Conservation (phyloP, 805 yeast genomes). For the Saturnispora besseyi region DNA sequence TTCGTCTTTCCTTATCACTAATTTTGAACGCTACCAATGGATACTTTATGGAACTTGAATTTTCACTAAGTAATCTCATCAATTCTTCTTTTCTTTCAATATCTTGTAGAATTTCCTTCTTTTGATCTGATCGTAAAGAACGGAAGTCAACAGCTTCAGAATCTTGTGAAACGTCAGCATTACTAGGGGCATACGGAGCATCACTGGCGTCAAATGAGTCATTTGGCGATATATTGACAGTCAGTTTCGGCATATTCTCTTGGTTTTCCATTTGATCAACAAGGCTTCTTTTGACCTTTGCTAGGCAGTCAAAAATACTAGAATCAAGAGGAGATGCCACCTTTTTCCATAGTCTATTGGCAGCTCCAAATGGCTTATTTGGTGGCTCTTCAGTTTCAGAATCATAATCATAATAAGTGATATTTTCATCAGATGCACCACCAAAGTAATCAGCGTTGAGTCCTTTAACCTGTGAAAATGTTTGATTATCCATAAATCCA, state of each 20-base stretch:
- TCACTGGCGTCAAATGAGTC: slow-evolving; percentile 1
- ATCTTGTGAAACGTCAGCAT: background rate
- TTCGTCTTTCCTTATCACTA: slow-evolving; percentile 63
- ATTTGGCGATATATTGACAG: background rate
- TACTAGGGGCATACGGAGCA: slow-evolving; percentile 4
- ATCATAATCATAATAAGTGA: slow-evolving; percentile 6
- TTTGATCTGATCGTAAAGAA: slow-evolving; percentile 1
- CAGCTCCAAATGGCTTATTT: background rate
- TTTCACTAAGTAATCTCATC: slow-evolving; percentile 33
- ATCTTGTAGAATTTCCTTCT: slow-evolving; percentile 13
- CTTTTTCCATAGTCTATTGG: slow-evolving; percentile 6
- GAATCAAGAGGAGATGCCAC: slow-evolving; percentile 3
- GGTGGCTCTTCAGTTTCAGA: slow-evolving; percentile 5
- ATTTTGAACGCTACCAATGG: slow-evolving; percentile 75
- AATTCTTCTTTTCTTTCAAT: slow-evolving; percentile 41
- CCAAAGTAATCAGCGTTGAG: slow-evolving; percentile 5
- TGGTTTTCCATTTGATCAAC: background rate
- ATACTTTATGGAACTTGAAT: slow-evolving; percentile 39
- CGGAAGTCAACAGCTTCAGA: background rate
- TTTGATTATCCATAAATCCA: slow-evolving; percentile 38
- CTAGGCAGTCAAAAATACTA: slow-evolving; percentile 5
- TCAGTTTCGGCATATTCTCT: background rate
- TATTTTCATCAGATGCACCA: background rate
- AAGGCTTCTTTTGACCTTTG: background rate
- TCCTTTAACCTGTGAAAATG: slow-evolving; percentile 22